Base-by-base conservation (phyloP, 371 early-diverging fungal genomes). In the Lichtheimia corymbifera region DNA sequence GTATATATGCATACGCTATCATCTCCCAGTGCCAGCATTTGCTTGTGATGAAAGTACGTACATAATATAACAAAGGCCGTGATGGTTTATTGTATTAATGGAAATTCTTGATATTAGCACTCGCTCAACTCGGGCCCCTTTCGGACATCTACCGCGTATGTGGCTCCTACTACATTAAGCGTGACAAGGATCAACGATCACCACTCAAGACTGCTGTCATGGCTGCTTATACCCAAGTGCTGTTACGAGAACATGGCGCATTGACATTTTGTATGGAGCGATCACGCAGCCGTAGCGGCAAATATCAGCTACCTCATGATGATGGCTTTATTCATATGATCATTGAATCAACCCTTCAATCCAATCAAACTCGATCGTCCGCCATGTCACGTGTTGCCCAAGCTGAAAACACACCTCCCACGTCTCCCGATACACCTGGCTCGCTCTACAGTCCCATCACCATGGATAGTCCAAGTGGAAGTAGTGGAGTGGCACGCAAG, bases 21-120 rank as follows among this genome's bases (percentile, higher is more conserved):
- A 74, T 5, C 49, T 81, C 11, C 82, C 82, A 27, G 82, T 81
- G 12, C 82, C 82, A 5, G 72, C 82, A 7, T 58, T 81, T 9
- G 77, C 72, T 1, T 81, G 78, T 58, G 82, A 81, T 61, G 82
- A 81, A 62, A 62, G 68, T 72, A n/a, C n/a, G n/a, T n/a, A n/a
- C n/a, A n/a, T n/a, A n/a, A n/a, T n/a, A n/a, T n/a, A n/a, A n/a
- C n/a, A n/a, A n/a, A n/a, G n/a, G n/a, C n/a, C n/a, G n/a, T n/a
- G n/a, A n/a, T 22, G 9, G 11, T 0, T 9, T 2, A 35, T 35
- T 9, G 35, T 35, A 35, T 9, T 35, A 35, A 35, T 35, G 35
- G 9, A 11, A 11, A 9, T 11, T 30, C 7, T 30, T 30, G 7
- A 5, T 35, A 22, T 7, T 15, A 47, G 47, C 47, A n/a, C 47